Percentiles rank a stretch among this genome's conserved stretches.
Conservation (phyloP, 768 basidiomycete genomes). For the Tremella mesenterica region DNA sequence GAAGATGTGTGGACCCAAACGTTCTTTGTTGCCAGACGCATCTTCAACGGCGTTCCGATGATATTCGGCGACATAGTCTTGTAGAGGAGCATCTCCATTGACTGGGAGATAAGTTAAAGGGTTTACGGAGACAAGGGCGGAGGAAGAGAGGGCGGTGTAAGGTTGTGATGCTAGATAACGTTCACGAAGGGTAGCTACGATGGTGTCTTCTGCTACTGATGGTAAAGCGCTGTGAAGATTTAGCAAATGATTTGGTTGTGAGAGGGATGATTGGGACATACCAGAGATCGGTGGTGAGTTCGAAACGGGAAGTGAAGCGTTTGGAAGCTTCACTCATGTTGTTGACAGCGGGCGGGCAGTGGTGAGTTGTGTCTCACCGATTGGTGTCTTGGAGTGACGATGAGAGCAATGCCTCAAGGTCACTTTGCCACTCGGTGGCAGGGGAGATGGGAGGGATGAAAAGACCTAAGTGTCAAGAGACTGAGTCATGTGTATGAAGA, state of each 20-base stretch:
- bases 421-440: too few relatives aligned
- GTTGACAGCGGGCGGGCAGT: not conserved
- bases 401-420: too few relatives aligned
- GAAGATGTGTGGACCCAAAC: constrained; percentile 73
- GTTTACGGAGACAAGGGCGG: constrained; percentile 74
- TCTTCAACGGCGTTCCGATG: constrained; percentile 54
- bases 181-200: constrained; percentile 42
- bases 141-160: constrained; percentile 47
- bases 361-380: too few relatives aligned
- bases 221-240: constrained; percentile 16
- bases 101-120: constrained; percentile 81
- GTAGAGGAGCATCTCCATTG: constrained; percentile 72
- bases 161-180: constrained; percentile 41
- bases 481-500: too few relatives aligned
- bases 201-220: constrained; percentile 40
- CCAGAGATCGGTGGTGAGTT: constrained; percentile 28
- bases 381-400: too few relatives aligned
- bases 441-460: too few relatives aligned
- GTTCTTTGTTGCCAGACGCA: constrained; percentile 49
- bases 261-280: constrained; percentile 1
- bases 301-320: constrained; percentile 18
- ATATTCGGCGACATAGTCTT: constrained; percentile 80
- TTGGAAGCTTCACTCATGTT: constrained; percentile 8
- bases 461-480: too few relatives aligned
- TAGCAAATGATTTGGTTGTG: not conserved